phyloP scores from a whole-genome alignment of 768 basidiomycete species.

The Hygrocybe punicea region DNA sequence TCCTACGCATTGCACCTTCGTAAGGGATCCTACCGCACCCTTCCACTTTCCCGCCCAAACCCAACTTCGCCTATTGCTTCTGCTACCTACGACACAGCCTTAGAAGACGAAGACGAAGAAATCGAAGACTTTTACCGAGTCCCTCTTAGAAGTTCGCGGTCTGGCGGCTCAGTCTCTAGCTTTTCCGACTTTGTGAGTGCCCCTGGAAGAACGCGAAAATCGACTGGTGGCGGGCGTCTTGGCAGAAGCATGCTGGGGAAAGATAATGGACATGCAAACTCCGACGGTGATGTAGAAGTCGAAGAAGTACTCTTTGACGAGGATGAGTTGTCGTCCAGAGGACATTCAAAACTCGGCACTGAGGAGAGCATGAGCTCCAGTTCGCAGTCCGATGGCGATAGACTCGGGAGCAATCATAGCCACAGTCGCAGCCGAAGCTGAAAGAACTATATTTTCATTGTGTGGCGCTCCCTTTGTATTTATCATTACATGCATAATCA shows the following conservation, averaged over 20 bases:
- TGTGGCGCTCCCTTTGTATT: background rate
- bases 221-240: background rate
- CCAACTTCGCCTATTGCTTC: constrained; percentile 25
- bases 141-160: constrained; percentile 48
- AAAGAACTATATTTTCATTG: background rate
- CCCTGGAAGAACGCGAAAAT: constrained; percentile 36
- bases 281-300: constrained; percentile 24
- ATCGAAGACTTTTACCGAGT: constrained; percentile 67
- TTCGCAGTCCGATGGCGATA: constrained; percentile 33
- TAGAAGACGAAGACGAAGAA: constrained; percentile 60
- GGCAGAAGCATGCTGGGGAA: background rate
- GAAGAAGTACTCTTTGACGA: constrained; percentile 63
- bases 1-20: constrained; percentile 92
- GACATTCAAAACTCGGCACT: constrained; percentile 44
- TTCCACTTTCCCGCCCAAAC: constrained; percentile 56
- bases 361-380: constrained; percentile 39
- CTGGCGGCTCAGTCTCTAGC: constrained; percentile 45
- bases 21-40: constrained; percentile 81
- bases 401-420: constrained; percentile 16
- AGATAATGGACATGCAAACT: background rate
- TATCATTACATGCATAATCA: background rate
- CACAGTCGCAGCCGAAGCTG: constrained; percentile 14
- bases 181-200: constrained; percentile 65
- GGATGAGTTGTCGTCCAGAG: constrained; percentile 46
- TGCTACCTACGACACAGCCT: constrained; percentile 38